Evolutionary conservation across 345 rosid genomes (phyloP), one percentile per base, ranked within the genome.

Genomic region (Hibiscus trionum): DNA sequence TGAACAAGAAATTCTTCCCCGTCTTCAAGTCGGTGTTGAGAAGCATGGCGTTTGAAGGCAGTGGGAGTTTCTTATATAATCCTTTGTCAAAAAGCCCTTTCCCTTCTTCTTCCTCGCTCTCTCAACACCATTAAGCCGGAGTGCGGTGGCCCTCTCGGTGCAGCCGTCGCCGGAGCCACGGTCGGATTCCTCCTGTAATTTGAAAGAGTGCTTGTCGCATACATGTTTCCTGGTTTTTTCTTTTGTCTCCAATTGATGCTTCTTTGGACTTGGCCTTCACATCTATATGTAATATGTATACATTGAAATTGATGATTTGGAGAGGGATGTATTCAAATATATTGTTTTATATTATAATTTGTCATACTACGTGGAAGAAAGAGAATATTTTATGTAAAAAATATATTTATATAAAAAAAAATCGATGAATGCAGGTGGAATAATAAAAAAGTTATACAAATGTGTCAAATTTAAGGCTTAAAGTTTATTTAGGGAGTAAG

Each of bases 61-160:
- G 85, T 1, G 93, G 93, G 17, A 84, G 75, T 72, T 60, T 84
- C 73, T 73, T 77, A 4, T 15, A 17, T 1, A 19, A 12, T 37
- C 29, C 16, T 4, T 4, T 63, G 14, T 11, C 11, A 0, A 37
- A 12, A 89, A 78, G 24, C 78, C 79, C 19, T 73, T 76, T 31
- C 57, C 77, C 70, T 77, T 77, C 82, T 37, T 84, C 84, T 71
- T 77, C 82, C 88, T 56, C 4, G 60, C 68, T 82, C 93, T 29
- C 85, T 86, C 5, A 86, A 79, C 33, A 87, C 91, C 19, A 88
- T 66, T 75, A 69, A 80, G 4, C 90, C 95, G 4, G 87, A 83
- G 67, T 79, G 76, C 0, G 95, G 85, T 62, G 27, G 26, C 5
- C 50, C 50, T 46, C 15, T 9, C 15, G 16, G 52, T 47, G 52